Evolutionary conservation across 305 asterid genomes (phyloP).

Genomic region (Fraxinus velutina): DNA sequence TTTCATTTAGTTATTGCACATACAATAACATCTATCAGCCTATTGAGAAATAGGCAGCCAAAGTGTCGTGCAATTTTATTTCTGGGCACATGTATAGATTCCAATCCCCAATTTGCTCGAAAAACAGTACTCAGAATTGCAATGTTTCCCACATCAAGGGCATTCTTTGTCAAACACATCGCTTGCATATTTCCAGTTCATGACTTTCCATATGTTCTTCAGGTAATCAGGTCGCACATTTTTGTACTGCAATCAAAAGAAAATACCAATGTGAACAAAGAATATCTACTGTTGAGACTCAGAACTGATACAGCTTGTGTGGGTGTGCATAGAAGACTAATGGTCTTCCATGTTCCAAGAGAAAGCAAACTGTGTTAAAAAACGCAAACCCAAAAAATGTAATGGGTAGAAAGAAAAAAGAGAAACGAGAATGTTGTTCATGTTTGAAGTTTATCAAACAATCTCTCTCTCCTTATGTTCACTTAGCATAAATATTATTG

Average conservation of each 20-base stretch:
- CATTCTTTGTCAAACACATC: conserved; percentile 68
- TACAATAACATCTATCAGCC: background rate
- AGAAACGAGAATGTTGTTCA: background rate
- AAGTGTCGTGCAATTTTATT: conserved; percentile 23
- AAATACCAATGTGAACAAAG: background rate
- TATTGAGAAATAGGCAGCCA: conserved; percentile 12
- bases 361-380: background rate
- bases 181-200: conserved; percentile 85
- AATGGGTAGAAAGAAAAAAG: background rate
- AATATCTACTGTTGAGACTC: background rate
- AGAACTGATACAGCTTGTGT: background rate
- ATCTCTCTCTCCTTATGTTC: background rate
- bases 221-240: conserved; percentile 87
- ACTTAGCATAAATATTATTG: background rate
- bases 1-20: background rate
- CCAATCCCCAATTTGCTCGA: background rate
- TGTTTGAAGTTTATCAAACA: background rate
- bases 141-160: conserved; percentile 26
- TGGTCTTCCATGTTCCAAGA: background rate
- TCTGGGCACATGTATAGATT: conserved; percentile 13
- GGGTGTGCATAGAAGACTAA: background rate
- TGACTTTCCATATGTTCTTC: conserved; percentile 85
- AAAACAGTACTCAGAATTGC: background rate
- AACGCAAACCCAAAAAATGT: background rate
- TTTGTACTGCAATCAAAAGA: conserved; percentile 64